Conservation (phyloP, 768 basidiomycete genomes). For the Podaxis pistillaris region DNA sequence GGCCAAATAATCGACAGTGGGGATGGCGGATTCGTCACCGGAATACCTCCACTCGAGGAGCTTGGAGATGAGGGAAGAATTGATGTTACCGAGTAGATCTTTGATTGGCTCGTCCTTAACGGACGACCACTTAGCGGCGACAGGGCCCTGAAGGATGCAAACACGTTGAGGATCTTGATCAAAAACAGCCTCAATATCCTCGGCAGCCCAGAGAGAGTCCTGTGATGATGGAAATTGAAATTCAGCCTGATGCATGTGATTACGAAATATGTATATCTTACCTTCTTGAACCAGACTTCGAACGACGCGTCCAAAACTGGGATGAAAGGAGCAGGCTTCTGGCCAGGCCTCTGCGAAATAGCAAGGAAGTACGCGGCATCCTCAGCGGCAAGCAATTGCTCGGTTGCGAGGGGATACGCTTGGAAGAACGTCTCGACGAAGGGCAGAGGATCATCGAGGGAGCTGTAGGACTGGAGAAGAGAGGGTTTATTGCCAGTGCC, state of each 20-base stretch:
- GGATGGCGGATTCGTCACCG: slow-evolving; percentile 73
- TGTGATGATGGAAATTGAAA: slow-evolving; percentile 27
- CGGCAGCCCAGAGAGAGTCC: slow-evolving; percentile 97
- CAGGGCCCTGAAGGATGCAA: slow-evolving; percentile 95
- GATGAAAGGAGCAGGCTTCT: slow-evolving; percentile 98
- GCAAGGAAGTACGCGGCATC: slow-evolving; percentile 96
- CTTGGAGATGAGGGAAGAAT: slow-evolving; percentile 70
- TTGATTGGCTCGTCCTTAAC: slow-evolving; percentile 93
- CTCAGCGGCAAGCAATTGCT: slow-evolving; percentile 88
- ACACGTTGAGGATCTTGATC: slow-evolving; percentile 99
- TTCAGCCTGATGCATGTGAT: slow-evolving; percentile 13
- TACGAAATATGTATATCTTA: slow-evolving; percentile 29
- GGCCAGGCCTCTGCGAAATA: slow-evolving; percentile 92
- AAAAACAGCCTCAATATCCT: slow-evolving; percentile 98
- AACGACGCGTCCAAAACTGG: slow-evolving; percentile 91
- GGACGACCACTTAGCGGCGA: slow-evolving; percentile 85
- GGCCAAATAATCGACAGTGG: slow-evolving; percentile 81
- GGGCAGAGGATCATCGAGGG: slow-evolving; percentile 77
- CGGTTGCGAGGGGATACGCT: slow-evolving; percentile 75
- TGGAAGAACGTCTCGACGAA: slow-evolving; percentile 85
- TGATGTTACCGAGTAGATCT: slow-evolving; percentile 88
- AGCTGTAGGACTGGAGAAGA: slow-evolving; percentile 76
- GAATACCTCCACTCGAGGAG: slow-evolving; percentile 77
- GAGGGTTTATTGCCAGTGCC: slow-evolving; percentile 76
- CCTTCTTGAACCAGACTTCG: slow-evolving; percentile 99